Evolutionary conservation across 805 yeast species (phyloP).

Genomic region (Spathaspora boniae): DNA sequence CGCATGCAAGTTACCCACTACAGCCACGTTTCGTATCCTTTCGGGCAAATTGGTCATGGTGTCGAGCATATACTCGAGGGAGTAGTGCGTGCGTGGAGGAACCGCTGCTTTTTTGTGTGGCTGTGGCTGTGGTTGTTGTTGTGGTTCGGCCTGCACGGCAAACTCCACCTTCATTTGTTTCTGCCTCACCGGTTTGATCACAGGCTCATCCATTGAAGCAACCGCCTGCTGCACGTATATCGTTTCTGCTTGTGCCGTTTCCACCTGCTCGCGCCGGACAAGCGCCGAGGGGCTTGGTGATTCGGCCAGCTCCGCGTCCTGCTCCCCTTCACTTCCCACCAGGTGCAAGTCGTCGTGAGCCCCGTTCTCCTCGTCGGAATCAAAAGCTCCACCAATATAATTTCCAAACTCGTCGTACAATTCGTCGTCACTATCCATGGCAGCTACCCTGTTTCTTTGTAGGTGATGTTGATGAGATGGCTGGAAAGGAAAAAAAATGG

Average conservation of each 20-base stretch:
- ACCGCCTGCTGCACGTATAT: constrained; percentile 2
- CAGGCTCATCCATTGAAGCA: constrained; percentile 20
- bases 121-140: no score
- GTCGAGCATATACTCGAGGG: constrained; percentile 58
- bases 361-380: constrained; percentile 46
- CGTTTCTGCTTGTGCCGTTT: constrained; percentile 14
- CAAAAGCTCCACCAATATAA: constrained; percentile 50
- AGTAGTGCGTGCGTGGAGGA: constrained; percentile 59
- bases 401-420: constrained; percentile 83
- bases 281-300: constrained; percentile 5
- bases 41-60: constrained; percentile 49
- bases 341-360: no score
- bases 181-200: constrained; percentile 19
- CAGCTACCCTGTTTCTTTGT: background rate
- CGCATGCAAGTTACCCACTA: constrained; percentile 77
- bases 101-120: constrained; percentile 19
- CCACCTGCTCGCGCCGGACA: constrained; percentile 17
- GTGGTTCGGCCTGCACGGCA: no score
- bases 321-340: constrained; percentile 14
- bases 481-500: background rate
- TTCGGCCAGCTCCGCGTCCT: constrained; percentile 5
- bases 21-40: constrained; percentile 66
- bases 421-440: constrained; percentile 42
- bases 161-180: constrained; percentile 20
- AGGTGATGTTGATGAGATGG: background rate